Base-by-base conservation (phyloP, 129 eudicot species). In the Lactuca sativa region DNA sequence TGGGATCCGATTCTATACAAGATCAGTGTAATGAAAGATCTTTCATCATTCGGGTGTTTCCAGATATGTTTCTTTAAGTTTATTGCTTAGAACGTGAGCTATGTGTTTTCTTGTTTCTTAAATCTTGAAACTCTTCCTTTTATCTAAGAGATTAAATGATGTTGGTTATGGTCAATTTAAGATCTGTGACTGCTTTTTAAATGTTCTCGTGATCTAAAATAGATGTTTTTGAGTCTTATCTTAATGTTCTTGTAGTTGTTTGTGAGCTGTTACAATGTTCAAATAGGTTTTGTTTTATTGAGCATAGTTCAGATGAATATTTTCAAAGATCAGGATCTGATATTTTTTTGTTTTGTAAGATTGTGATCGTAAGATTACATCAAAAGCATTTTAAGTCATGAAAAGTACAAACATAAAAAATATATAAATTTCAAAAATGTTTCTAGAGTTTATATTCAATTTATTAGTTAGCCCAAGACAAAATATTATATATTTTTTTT, bases 1-100 rank as follows among this genome's bases (percentile, higher is more conserved):
- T 32, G 97, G 92, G 74, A 77, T 93, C 81, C 95, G 97, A 15
- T 83, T 93, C 75, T 93, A 89, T 81, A 82, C 90, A 25, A 86
- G 85, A 77, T 77, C 89, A 34, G 69, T 78, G 40, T 80, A 73
- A 83, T 40, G 12, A 25, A 25, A 25, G 30, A 25, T 25, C 30
- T 25, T 25, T 69, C 58, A 14, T 18, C 53, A 62, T 77, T 14
- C 14, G 53, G 60, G 47, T 67, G 31, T 38, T 59, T 38, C 21
- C 21, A 5, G 6, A 48, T 69, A 16, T 43, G 59, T 52, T 25
- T 52, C 40, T 54, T 60, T 15, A 69, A 16, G 55, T 76, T 5
- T 76, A 48, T 59, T 67, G 80, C 69, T 76, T 38, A 76, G 73
- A 43, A 5, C n/a, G 18, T 71, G 67, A 48, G 49, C 31, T 71